Evolutionary conservation across 139 green algal species (phyloP), one percentile per base, ranked within the genome.

Genomic region (Closterium sp.): DNA sequence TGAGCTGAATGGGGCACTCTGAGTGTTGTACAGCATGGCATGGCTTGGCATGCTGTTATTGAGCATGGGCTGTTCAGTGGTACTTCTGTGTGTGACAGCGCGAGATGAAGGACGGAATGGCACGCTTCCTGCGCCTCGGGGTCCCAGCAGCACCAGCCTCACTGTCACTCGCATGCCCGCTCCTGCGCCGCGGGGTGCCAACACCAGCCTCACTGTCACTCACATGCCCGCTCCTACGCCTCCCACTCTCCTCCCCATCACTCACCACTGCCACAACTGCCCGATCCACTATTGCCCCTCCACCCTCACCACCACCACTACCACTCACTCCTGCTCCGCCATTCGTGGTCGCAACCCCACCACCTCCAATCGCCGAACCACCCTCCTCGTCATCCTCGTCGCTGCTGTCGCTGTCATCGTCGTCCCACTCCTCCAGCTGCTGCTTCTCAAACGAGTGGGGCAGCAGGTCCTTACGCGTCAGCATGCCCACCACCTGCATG

Each of bases 401-500:
- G 19, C 62, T 79, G 62, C 62, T 79, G 4, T 79, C 17, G 17
- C 62, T 79, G 17, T 79, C 62, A 13, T 27, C 62, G 17, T 79
- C 62, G 17, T 79, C 17, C 62, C 62, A 79, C 62, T 79, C 62
- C 62, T 79, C 62, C 62, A 79, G 13, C 17, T 24, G 17, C 17
- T 79, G 17, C 2, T 79, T 24, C 62, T 79, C 89, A 91, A 90
- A 90, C 88, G 45, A 73, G 28, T 93, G 10, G 21, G 70, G 70
- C 85, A 95, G 30, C 28, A 99, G 94, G 92, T 99, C 97, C 95
- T 98, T 98, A 45, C 97, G 95, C 7, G 97, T 99, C 94, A 99
- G 97, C 90, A 99, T 97, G 90, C 97, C 97, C 79, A 97, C 89
- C n/a, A 98, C 95, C 85, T 93, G 91, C 91, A 96, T 96, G 30